Evolutionary conservation across 352 stramenopile species (phyloP), one percentile per base, ranked within the genome.

Genomic region (Halophytophthora polymorphica): DNA sequence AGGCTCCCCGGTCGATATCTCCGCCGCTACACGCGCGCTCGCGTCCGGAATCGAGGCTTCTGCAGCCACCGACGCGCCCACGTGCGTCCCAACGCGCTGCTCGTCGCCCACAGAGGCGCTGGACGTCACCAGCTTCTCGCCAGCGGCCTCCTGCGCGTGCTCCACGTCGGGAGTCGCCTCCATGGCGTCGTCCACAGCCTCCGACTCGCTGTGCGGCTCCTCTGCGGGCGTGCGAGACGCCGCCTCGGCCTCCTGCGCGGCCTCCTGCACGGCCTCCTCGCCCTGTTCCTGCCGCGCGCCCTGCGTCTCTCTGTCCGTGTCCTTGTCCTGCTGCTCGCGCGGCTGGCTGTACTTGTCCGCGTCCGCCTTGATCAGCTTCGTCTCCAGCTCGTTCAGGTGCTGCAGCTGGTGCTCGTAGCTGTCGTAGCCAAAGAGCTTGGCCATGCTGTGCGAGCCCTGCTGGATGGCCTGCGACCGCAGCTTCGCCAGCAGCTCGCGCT

Each of bases 371-470:
- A 93, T 83, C 50, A 79, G 83, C 44, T 62, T 56, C 57, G 80
- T 73, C 35, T 93, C 83, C 6, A 83, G 60, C 53, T 76, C 62
- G 42, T 90, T 86, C 37, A 93, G 42, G 19, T 83, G 40, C 55
- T 80, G 61, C 11, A 90, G 45, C 46, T 92, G 83, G 39, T 88
- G 74, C 38, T 90, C 75, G 50, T 84, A 86, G 40, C 58, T 90
- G 17, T 52, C 46, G 53, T 90, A 90, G 3, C 83, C 83, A 53
- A 94, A 92, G 4, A 89, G 29, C 58, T 88, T 88, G 56, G 83
- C 83, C 62, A 79, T 79, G 14, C 71, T 69, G 36, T 84, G 61
- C 5, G 77, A 73, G 17, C 69, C 68, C 63, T 91, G 80, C 40
- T 78, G 50, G 34, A 91, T 82, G 18, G 80, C 80, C 44, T 91